Base-by-base conservation (phyloP, 2,329 filamentous ascomycete species). In the Domatiomyces globalis region DNA sequence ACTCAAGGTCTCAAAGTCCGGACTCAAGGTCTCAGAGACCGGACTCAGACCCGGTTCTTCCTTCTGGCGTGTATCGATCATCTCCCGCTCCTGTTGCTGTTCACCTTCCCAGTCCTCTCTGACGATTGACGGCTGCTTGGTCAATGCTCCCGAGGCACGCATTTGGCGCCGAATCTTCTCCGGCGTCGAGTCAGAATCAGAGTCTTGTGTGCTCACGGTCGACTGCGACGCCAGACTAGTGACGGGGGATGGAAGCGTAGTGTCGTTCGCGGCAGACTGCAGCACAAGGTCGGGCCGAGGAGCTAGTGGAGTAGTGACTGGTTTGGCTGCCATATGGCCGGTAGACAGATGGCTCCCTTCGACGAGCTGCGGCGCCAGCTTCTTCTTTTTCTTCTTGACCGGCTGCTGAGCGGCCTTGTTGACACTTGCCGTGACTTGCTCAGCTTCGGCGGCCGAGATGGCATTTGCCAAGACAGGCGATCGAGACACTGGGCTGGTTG, bases 41-140 rank as follows among this genome's bases (percentile, higher is more conserved):
- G 46, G 29, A 10, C 29, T n/a, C n/a, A n/a, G n/a, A n/a, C n/a
- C n/a, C n/a, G n/a, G n/a, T n/a, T n/a, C 45, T 27, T 45, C 29
- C 12, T 43, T 49, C 46, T 42, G 46, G 36, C 51, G 53, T 19
- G 36, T 48, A 19, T 48, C 45, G 4, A 20, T 19, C 18, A 49
- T 52, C 45, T 49, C 47, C 45, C 25, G 29, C 46, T 62, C 57
- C 17, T 65, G 63, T 17, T 61, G 58, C 51, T 66, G 64, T 53
- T 69, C 68, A 19, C 65, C 66, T 49, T 69, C 65, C 50, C 64
- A 63, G 47, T 72, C 69, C 53, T 73, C 70, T 4, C 61, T 62
- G 2, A 69, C 67, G 17, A 65, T 65, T 5, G 67, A 69, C 5
- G 68, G 66, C 27, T 66, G 65, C 51, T 69, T 69, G 22, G 57